These are phyloP conservation scores for Leccinum griseonigrum DNA, from an alignment of 1,284 basidiomycete genomes.

Conservation along the genomic window DNA sequence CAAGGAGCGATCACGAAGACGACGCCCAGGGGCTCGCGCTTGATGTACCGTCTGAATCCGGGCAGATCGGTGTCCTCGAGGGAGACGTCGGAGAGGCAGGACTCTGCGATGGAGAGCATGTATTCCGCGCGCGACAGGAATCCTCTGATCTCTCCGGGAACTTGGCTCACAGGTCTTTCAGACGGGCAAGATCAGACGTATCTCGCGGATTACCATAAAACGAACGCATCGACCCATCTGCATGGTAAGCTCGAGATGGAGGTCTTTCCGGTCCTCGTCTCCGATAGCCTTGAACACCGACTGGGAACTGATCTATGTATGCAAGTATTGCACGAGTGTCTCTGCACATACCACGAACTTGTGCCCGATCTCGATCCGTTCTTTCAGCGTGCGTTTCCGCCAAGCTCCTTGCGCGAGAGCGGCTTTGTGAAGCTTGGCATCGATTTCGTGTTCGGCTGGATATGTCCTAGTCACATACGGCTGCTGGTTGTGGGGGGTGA, in stretches of 20 bases:
- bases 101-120: constrained; percentile 81
- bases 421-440: constrained; percentile 54
- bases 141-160: constrained; percentile 77
- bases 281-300: constrained; percentile 71
- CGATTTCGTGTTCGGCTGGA: constrained; percentile 56
- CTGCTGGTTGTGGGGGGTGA: constrained; percentile 60
- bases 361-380: constrained; percentile 71
- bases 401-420: constrained; percentile 72
- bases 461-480: constrained; percentile 51
- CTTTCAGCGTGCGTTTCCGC: constrained; percentile 64
- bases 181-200: background rate
- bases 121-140: constrained; percentile 81
- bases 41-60: constrained; percentile 81
- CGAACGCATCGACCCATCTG: constrained; percentile 74
- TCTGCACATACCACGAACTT: constrained; percentile 66
- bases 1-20: constrained; percentile 85
- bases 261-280: constrained; percentile 16
- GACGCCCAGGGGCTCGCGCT: constrained; percentile 83
- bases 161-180: constrained; percentile 73
- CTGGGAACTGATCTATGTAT: constrained; percentile 36
- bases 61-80: constrained; percentile 78
- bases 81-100: constrained; percentile 72
- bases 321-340: background rate
- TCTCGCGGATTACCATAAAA: background rate
- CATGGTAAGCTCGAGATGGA: constrained; percentile 59